phyloP scores from a whole-genome alignment of 1,284 basidiomycete genomes.

The Apiotrichum veenhuisii region DNA sequence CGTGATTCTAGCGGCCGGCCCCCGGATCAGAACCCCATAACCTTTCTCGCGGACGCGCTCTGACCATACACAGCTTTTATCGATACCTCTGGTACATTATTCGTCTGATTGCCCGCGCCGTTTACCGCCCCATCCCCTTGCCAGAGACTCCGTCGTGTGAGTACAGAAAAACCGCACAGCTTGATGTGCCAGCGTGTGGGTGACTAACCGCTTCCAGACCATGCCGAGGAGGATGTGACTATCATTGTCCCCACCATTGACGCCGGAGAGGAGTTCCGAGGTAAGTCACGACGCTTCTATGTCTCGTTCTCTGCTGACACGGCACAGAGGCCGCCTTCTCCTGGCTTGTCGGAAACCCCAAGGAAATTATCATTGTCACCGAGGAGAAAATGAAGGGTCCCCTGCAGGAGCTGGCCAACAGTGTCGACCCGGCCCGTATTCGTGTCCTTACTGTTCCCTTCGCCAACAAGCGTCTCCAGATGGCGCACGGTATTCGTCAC shows the following conservation, averaged over 20 bases:
- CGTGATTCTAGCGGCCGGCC: no score
- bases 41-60: not conserved
- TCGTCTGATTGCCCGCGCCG: slow-evolving; percentile 66
- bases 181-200: no score
- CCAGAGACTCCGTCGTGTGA: slow-evolving; percentile 83
- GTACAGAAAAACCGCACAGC: not conserved
- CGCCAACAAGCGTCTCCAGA: slow-evolving; percentile 88
- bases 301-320: slow-evolving; percentile 8
- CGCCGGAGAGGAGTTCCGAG: slow-evolving; percentile 85
- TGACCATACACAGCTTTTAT: slow-evolving; percentile 53
- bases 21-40: not conserved
- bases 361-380: slow-evolving; percentile 89
- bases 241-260: slow-evolving; percentile 93
- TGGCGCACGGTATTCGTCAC: slow-evolving; percentile 84
- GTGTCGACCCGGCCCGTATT: slow-evolving; percentile 76
- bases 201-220: slow-evolving; percentile 11
- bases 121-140: slow-evolving; percentile 78
- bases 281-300: slow-evolving; percentile 21
- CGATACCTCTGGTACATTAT: slow-evolving; percentile 87
- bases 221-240: slow-evolving; percentile 81
- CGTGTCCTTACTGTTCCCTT: slow-evolving; percentile 84
- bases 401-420: slow-evolving; percentile 77
- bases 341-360: slow-evolving; percentile 84
- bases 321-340: slow-evolving; percentile 70
- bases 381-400: slow-evolving; percentile 84